Base-by-base conservation (phyloP, 331 rosid genomes). In the Malus hybrid region DNA sequence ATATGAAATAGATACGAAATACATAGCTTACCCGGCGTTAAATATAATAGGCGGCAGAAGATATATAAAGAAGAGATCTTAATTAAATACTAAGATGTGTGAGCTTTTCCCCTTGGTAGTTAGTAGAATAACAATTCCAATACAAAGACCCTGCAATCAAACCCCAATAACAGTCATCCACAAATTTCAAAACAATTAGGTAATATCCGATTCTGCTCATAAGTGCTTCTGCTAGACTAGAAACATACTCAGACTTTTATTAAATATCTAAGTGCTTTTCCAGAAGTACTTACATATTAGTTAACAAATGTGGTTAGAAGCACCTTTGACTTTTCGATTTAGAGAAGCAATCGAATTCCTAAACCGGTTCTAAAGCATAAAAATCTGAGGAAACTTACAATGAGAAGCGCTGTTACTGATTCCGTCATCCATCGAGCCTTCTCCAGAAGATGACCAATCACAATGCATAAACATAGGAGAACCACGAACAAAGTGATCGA, bases 11-110 rank as follows among this genome's bases (percentile, higher is more conserved):
- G 22, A 42, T 9, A 52, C 19, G 30, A 6, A 52, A 58, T 57
- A 10, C 69, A n/a, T 63, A 6, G 77, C 91, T 75, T 75, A 90
- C 96, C 96, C 93, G 1, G 96, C 96, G 78, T 90, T 88, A 72
- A 88, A 90, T 73, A 90, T 90, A 66, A 90, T 88, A 5, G 93
- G 96, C 7, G 96, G 91, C 73, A 90, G 90, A 83, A 90, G 89
- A 82, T 86, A 90, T 53, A 84, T 84, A 75, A 90, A 90, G 86
- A 90, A 86, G 56, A 90, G 60, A 5, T 86, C 82, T 82, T 90
- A 88, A 69, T 74, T 34, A 69, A 90, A 90, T 7, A 84, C 74
- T 19, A 90, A 76, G 70, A 86, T 16, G 52, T 44, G 92, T 34
- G 93, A 90, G 75, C 88, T 85, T 83, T 36, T 84, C 53, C 93